Conservation (phyloP, 2,329 filamentous ascomycete genomes). For the Lasiodiplodia sp. region DNA sequence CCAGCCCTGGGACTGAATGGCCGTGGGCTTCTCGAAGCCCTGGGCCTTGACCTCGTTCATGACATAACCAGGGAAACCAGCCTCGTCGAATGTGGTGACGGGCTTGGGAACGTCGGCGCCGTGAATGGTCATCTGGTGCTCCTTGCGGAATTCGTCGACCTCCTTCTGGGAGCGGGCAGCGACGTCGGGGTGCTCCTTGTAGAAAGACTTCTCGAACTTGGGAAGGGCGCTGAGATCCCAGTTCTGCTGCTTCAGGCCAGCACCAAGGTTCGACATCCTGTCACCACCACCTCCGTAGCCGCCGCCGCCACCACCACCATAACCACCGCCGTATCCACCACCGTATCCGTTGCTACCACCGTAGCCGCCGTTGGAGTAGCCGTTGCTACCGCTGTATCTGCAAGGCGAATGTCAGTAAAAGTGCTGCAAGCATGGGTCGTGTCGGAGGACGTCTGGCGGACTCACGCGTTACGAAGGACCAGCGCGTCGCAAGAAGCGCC, state of each 20-base stretch:
- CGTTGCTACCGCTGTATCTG: conserved; percentile 36
- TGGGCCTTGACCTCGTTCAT: conserved; percentile 99
- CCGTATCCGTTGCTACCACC: conserved; percentile 41
- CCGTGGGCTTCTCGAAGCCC: conserved; percentile 90
- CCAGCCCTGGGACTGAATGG: conserved; percentile 98
- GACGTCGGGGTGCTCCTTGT: conserved; percentile 91
- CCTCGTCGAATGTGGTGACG: conserved; percentile 96
- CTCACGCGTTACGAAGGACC: conserved; percentile 12
- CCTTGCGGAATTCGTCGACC: conserved; percentile 85
- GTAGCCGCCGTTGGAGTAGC: conserved; percentile 36
- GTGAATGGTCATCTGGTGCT: conserved; percentile 83
- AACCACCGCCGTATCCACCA: conserved; percentile 35
- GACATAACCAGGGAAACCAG: conserved; percentile 94
- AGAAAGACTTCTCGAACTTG: conserved; percentile 99
- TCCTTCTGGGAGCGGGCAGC: conserved; percentile 76
- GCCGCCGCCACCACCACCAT: conserved; percentile 47
- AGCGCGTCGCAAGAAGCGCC: conserved; percentile 15
- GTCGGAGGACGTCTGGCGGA: background rate
- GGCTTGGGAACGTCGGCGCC: conserved; percentile 87
- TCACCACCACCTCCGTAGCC: conserved; percentile 78
- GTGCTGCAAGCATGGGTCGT: conserved; percentile 7
- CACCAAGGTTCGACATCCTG: conserved; percentile 90
- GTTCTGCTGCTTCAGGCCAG: conserved; percentile 83
- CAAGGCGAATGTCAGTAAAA: conserved; percentile 2
- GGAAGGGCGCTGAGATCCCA: conserved; percentile 84